Evolutionary conservation across 2,329 filamentous ascomycete species (phyloP), one percentile per base, ranked within the genome.

Genomic region (Grosmannia clavigera): DNA sequence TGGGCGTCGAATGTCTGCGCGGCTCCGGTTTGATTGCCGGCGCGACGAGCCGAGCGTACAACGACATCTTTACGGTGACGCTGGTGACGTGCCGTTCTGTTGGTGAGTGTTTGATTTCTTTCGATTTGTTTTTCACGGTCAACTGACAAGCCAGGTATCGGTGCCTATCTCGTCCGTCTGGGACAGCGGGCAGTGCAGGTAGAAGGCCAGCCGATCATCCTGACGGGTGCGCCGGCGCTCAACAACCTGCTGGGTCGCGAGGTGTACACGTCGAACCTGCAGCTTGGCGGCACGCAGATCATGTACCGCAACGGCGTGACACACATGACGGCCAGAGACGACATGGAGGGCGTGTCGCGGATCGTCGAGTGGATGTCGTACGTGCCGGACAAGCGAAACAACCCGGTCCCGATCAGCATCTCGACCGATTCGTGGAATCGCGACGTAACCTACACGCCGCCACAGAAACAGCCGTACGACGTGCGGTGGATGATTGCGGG

Each of bases 231-330:
- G 56, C 90, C 90, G 65, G 94, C 94, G 62, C 87, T 99, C 73
- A 99, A 99, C 84, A 99, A 97, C 78, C 81, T 99, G 68, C 85
- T 99, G 63, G 94, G 94, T 69, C 91, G 95, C 67, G 94, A 99
- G 75, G 92, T 99, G 35, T 99, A 99, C 79, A 96, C 94, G 29
- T 97, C 94, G 63, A 99, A 99, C 82, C 77, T 99, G 70, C 94
- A 99, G 80, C 90, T 99, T 65, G 94, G 94, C 85, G 94, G 94
- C 68, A 99, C 94, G n/a, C 94, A 99, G 76, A 99, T 99, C 82
- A 99, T 99, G 94, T 97, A 99, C 84, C 92, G 90, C 78, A 99
- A 99, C 73, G 94, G 94, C 84, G 94, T 99, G 51, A 97, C 94
- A 27, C 94, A 99, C 79, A 92, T 97, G 89, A 96, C 92, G 66